Conservation (phyloP, 768 basidiomycete genomes). For the Cubamyces lactineus region DNA sequence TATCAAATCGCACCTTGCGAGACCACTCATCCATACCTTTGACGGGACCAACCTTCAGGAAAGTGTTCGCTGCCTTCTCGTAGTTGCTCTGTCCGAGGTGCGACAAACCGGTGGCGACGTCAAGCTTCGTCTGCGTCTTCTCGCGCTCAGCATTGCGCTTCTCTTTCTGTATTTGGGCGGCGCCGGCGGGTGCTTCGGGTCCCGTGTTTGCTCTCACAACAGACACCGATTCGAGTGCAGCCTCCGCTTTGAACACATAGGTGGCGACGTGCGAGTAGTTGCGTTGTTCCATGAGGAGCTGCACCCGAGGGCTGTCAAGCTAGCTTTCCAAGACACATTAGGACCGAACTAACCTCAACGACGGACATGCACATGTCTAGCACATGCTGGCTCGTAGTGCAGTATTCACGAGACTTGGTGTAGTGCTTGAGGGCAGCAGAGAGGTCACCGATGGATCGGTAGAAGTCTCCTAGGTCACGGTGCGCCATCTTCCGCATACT, state of each 20-base stretch:
- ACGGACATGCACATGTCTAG: conserved; percentile 90
- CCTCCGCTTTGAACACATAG: conserved; percentile 97
- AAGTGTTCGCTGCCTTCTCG: conserved; percentile 77
- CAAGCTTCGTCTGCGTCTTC: conserved; percentile 75
- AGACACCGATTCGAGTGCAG: conserved; percentile 69
- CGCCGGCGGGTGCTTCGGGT: conserved; percentile 23
- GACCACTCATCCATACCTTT: conserved; percentile 79
- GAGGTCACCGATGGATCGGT: conserved; percentile 74
- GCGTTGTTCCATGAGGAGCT: conserved; percentile 85
- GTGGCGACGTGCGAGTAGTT: conserved; percentile 87
- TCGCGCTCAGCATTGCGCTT: conserved; percentile 62
- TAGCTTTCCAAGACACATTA: conserved; percentile 2
- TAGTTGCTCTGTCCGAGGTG: conserved; percentile 72
- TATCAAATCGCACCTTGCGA: conserved; percentile 52
- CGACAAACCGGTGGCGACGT: conserved; percentile 79
- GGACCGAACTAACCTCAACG: conserved; percentile 58
- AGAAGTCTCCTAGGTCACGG: conserved; percentile 83
- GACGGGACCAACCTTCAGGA: conserved; percentile 67
- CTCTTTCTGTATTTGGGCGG: conserved; percentile 43
- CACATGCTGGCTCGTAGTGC: conserved; percentile 89
- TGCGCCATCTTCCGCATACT: conserved; percentile 74
- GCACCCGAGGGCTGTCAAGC: conserved; percentile 3
- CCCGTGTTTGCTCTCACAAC: conserved; percentile 22
- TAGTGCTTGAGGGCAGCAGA: conserved; percentile 75
- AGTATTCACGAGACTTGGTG: conserved; percentile 92